Percentiles rank a stretch among this genome's conserved stretches.
Conservation (phyloP, 1,139 yeast genomes). For the Yamadazyma epiphylla region DNA sequence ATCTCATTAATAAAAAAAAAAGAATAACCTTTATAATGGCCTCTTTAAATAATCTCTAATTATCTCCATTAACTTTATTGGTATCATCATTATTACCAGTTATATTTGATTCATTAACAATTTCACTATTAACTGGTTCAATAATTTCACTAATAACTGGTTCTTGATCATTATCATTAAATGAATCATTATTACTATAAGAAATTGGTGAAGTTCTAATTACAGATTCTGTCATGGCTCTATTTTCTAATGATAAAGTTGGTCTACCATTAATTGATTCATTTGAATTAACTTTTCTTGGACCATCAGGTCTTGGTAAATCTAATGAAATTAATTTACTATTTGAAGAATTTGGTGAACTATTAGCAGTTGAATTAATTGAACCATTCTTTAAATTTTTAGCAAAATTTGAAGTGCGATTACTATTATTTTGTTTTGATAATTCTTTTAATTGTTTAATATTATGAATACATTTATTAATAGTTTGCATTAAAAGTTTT, state of each 20-base stretch:
- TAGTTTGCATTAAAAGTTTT: conserved; percentile 74
- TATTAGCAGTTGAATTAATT: conserved; percentile 13
- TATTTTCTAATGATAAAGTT: conserved; percentile 23
- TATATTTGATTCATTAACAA: too few relatives aligned
- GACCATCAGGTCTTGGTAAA: conserved; percentile 10
- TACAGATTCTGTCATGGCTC: conserved; percentile 35
- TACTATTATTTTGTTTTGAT: conserved; percentile 46
- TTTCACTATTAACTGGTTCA: too few relatives aligned
- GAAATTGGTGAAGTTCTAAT: too few relatives aligned
- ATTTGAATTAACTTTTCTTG: conserved; percentile 22
- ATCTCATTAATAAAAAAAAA: neutral
- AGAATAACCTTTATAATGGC: too few relatives aligned
- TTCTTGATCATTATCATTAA: too few relatives aligned
- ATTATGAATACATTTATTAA: conserved; percentile 75
- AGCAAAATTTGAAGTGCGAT: conserved; percentile 46
- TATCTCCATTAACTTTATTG: too few relatives aligned
- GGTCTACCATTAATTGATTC: conserved; percentile 19
- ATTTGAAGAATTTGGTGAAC: conserved; percentile 10
- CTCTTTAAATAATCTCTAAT: too few relatives aligned
- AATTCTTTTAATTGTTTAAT: conserved; percentile 56
- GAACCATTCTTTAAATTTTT: conserved; percentile 40
- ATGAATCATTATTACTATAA: too few relatives aligned
- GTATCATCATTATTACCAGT: too few relatives aligned
- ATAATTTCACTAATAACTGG: too few relatives aligned
- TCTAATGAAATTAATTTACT: conserved; percentile 3